These are phyloP conservation scores for Zasmidium citrigriseum DNA, from an alignment of 2,329 filamentous ascomycete species.

Conservation along the genomic window DNA sequence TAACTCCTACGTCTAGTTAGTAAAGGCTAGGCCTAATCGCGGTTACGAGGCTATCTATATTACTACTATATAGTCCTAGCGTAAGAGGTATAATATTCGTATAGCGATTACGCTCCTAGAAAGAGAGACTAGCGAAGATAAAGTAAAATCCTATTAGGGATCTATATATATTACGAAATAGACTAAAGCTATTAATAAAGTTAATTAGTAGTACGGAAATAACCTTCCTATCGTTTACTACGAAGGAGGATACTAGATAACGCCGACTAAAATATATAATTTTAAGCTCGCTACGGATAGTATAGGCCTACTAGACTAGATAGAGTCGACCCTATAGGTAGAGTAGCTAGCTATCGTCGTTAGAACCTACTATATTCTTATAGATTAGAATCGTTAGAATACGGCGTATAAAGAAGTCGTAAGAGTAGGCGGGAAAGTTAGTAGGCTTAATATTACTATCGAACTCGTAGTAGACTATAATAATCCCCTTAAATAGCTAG, in stretches of 20 bases:
- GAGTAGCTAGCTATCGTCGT: background rate
- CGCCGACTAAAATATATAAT: constrained; percentile 1
- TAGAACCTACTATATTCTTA: background rate
- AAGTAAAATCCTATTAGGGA: constrained; percentile 3
- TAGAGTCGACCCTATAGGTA: background rate
- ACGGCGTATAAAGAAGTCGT: background rate
- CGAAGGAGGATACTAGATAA: background rate
- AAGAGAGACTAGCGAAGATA: background rate
- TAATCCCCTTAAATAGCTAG: background rate
- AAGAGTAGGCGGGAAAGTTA: background rate
- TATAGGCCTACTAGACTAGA: constrained; percentile 1
- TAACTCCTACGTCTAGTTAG: background rate
- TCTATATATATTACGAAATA: background rate
- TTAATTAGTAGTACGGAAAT: background rate
- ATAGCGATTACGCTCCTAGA: background rate
- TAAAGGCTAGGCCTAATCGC: background rate
- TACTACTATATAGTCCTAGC: background rate
- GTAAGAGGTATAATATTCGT: background rate
- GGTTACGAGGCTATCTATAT: background rate
- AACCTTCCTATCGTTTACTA: background rate
- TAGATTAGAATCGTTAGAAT: background rate
- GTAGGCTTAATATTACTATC: background rate
- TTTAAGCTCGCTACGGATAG: background rate
- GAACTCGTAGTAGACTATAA: background rate
- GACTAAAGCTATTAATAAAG: constrained; percentile 3